Percentiles rank a stretch among this genome's conserved stretches.
These are phyloP conservation scores for Agaricales sp. DNA, from an alignment of 1,284 basidiomycete genomes.

Conservation along the genomic window DNA sequence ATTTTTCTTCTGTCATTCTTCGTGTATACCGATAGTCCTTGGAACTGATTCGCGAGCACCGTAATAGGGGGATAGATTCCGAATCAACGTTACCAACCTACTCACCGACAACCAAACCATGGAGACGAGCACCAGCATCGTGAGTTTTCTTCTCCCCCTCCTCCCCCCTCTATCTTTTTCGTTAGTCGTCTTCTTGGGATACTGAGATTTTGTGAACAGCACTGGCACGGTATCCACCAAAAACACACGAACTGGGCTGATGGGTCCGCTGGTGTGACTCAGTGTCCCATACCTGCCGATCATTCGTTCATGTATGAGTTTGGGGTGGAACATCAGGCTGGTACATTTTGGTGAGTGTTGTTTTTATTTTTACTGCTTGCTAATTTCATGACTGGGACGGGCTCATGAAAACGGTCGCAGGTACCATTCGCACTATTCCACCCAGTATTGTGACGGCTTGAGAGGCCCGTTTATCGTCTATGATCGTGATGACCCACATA, in stretches of 20 bases:
- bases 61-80: conserved; percentile 11
- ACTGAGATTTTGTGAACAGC: background rate
- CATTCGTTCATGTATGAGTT: conserved; percentile 11
- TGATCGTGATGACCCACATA: conserved; percentile 16
- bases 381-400: too few relatives aligned
- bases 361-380: background rate
- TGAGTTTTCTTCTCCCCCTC: too few relatives aligned
- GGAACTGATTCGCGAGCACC: background rate
- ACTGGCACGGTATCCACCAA: conserved; percentile 15
- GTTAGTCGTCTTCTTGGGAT: background rate
- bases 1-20: background rate
- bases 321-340: conserved; percentile 8
- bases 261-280: conserved; percentile 3
- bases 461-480: conserved; percentile 18
- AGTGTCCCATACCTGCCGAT: background rate
- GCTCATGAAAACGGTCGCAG: background rate
- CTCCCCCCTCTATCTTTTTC: too few relatives aligned
- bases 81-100: conserved; percentile 18
- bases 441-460: conserved; percentile 12
- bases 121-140: conserved; percentile 1
- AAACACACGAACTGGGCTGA: conserved; percentile 11
- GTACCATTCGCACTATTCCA: background rate
- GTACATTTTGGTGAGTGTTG: conserved; percentile 4
- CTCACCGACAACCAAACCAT: conserved; percentile 11
- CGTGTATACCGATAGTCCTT: background rate